phyloP scores from a whole-genome alignment of 306 rosid genomes.

The Amphicarpaea edgeworthii region DNA sequence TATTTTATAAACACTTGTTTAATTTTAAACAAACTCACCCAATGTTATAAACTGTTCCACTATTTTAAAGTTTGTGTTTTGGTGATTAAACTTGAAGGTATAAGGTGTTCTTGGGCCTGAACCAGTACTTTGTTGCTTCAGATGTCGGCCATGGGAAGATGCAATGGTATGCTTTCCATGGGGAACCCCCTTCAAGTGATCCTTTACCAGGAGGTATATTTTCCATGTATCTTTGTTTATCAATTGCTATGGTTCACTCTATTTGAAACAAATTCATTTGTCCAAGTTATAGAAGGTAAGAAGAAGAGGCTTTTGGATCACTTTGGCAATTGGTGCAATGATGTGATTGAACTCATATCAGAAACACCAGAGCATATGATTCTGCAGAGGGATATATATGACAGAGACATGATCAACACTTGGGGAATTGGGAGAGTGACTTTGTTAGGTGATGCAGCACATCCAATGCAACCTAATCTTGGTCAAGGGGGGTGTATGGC shows the following conservation, averaged over 20 bases:
- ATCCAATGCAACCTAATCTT: slow-evolving; percentile 64
- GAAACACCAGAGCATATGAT: slow-evolving; percentile 56
- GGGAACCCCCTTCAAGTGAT: slow-evolving; percentile 47
- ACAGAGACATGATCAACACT: slow-evolving; percentile 50
- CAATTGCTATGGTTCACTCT: not conserved
- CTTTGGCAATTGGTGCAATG: slow-evolving; percentile 56
- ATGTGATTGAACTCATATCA: slow-evolving; percentile 52
- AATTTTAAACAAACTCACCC: too few relatives aligned
- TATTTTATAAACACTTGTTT: too few relatives aligned
- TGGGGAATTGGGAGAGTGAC: slow-evolving; percentile 60
- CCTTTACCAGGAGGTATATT: slow-evolving; percentile 39
- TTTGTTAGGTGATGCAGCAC: slow-evolving; percentile 60
- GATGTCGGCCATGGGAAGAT: slow-evolving; percentile 61
- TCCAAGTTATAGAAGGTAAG: slow-evolving; percentile 43
- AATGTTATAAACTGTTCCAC: not conserved
- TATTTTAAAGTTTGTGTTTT: slow-evolving; percentile 10
- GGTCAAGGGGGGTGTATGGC: slow-evolving; percentile 63
- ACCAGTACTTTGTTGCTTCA: slow-evolving; percentile 58
- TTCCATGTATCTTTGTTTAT: not conserved
- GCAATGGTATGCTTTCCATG: slow-evolving; percentile 64
- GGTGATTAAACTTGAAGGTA: slow-evolving; percentile 49
- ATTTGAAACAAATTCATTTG: slow-evolving; percentile 19
- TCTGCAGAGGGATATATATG: slow-evolving; percentile 57
- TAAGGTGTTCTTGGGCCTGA: slow-evolving; percentile 58
- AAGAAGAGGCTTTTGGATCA: slow-evolving; percentile 48